Evolutionary conservation across 2,329 filamentous ascomycete species (phyloP).

Genomic region (Triangularia setosa): DNA sequence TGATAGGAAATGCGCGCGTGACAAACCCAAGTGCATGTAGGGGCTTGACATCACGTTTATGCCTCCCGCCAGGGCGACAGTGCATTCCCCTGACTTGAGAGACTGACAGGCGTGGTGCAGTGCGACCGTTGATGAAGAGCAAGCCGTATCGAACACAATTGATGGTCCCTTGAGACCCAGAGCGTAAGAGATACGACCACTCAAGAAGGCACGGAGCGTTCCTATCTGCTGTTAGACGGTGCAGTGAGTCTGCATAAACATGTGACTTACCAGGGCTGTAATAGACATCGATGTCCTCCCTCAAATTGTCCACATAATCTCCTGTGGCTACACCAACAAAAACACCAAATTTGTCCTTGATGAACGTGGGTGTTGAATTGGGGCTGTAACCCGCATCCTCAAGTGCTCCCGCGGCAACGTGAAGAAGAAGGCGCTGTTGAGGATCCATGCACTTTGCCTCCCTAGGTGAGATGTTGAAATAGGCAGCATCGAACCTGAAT

Average conservation of each 20-base stretch:
- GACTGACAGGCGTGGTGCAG: constrained; percentile 32
- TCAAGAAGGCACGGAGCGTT: constrained; percentile 20
- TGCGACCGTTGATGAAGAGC: constrained; percentile 35
- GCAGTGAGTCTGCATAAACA: neutral
- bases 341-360: constrained; percentile 30
- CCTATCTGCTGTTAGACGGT: neutral
- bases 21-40: constrained; percentile 24
- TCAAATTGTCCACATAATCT: constrained; percentile 38
- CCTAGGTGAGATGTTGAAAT: constrained; percentile 37
- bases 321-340: constrained; percentile 35
- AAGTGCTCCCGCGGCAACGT: constrained; percentile 40
- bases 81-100: constrained; percentile 30
- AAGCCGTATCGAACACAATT: constrained; percentile 35
- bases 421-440: constrained; percentile 38
- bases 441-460: constrained; percentile 41
- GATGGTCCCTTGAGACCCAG: constrained; percentile 37
- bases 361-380: constrained; percentile 7
- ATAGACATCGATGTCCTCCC: neutral
- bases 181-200: constrained; percentile 35
- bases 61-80: constrained; percentile 34
- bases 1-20: constrained; percentile 16
- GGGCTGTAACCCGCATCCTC: constrained; percentile 26
- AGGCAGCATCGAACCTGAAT: constrained; percentile 36
- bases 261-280: neutral
- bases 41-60: constrained; percentile 33